phyloP scores from a whole-genome alignment of 768 basidiomycete species.

The Boletus rubescentipes region DNA sequence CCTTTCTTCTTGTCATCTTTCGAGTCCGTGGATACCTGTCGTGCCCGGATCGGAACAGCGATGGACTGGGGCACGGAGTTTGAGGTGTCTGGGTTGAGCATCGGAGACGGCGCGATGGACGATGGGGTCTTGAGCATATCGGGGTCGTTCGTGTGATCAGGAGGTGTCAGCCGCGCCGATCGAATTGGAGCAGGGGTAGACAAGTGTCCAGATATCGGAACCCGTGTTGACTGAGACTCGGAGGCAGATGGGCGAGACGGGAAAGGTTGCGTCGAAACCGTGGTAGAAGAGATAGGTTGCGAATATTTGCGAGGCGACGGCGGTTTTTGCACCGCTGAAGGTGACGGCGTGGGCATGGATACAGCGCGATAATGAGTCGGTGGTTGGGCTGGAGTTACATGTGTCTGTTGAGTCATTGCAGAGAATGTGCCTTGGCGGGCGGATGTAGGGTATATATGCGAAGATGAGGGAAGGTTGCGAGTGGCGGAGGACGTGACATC shows the following conservation, averaged over 20 bases:
- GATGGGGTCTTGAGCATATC: conserved; percentile 62
- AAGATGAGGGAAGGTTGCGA: conserved; percentile 21
- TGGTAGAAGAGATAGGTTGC: conserved; percentile 26
- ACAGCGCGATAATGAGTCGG: conserved; percentile 35
- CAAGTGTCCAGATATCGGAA: conserved; percentile 30
- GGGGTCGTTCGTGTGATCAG: conserved; percentile 44
- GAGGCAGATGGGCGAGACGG: conserved; percentile 23
- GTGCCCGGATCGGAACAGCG: conserved; percentile 20
- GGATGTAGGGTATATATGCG: conserved; percentile 23
- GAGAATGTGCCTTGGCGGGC: conserved; percentile 22
- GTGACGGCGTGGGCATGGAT: conserved; percentile 34
- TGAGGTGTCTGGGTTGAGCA: conserved; percentile 37
- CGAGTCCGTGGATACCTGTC: conserved; percentile 31
- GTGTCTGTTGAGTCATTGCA: conserved; percentile 20
- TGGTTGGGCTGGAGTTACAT: conserved; percentile 23
- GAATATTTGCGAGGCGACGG: conserved; percentile 30
- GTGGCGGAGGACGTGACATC: conserved; percentile 14
- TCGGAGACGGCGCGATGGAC: conserved; percentile 53
- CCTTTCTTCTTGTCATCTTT: conserved; percentile 36
- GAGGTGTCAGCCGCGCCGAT: conserved; percentile 21
- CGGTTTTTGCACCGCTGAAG: conserved; percentile 20
- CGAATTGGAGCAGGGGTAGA: conserved; percentile 32
- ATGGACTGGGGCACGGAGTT: conserved; percentile 4
- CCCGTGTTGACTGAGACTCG: conserved; percentile 25
- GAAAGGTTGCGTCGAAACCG: conserved; percentile 30